These are phyloP conservation scores for Aspergillus flavus DNA, from an alignment of 2,329 filamentous ascomycete genomes.

Conservation along the genomic window DNA sequence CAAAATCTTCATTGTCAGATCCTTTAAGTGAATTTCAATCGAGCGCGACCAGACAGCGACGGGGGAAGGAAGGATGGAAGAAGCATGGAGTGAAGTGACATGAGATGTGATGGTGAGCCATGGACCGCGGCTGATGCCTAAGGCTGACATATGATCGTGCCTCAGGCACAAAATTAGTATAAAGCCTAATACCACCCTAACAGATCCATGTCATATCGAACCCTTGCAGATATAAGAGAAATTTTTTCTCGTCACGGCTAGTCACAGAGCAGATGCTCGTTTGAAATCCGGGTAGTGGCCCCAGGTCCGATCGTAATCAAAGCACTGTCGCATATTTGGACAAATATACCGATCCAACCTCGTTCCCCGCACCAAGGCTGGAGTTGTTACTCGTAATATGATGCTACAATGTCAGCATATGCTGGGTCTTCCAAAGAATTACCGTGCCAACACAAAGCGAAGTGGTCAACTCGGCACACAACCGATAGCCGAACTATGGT, in stretches of 20 bases:
- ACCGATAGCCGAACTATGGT: background rate
- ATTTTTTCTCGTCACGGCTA: background rate
- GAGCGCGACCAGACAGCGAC: background rate
- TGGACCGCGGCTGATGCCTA: background rate
- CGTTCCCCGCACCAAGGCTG: background rate
- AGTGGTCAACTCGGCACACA: background rate
- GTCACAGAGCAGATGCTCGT: background rate
- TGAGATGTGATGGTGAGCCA: background rate
- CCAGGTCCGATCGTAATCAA: background rate
- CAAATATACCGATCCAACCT: background rate
- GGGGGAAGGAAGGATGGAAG: background rate
- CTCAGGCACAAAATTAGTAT: conserved; percentile 5
- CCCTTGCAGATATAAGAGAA: no score
- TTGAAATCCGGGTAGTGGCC: background rate
- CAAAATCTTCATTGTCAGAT: background rate
- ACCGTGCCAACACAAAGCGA: background rate
- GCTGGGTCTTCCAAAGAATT: background rate
- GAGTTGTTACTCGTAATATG: background rate
- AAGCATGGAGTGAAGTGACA: background rate
- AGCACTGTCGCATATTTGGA: background rate
- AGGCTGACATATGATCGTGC: background rate
- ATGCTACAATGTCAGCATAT: background rate
- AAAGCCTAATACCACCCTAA: no score
- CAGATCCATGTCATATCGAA: no score
- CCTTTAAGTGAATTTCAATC: background rate